Evolutionary conservation across 2,329 filamentous ascomycete species (phyloP), one percentile per base, ranked within the genome.

Genomic region (Alternaria consortialis): DNA sequence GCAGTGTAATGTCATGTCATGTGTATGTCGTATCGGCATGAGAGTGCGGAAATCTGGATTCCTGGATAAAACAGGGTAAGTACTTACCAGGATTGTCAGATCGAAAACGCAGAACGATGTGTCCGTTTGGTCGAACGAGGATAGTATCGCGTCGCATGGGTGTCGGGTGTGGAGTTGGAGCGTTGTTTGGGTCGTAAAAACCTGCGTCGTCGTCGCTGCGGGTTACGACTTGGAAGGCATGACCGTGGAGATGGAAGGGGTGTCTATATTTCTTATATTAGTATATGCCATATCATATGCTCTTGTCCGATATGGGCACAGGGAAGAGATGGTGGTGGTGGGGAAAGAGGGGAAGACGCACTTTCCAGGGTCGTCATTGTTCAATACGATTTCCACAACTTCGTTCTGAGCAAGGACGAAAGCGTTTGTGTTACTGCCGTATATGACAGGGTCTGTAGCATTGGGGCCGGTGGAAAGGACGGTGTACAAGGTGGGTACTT

Each of bases 401-500:
- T 87, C 79, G 57, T 85, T 86, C 63, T 89, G 86, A 29, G 88
- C 82, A 12, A 96, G 84, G 3, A 96, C 83, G 68, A 92, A 85
- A 2, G 84, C 80, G 42, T 83, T 82, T 4, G 82, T 82, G 72
- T 87, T 85, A 12, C 82, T 77, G 23, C 86, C 87, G 60, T 85
- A 83, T 25, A 82, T 77, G 13, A 66, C 62, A 13, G 77, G 73
- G 57, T 83, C 79, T 4, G 78, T 79, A 2, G 78, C 77, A 60
- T 84, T 84, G 7, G 80, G 77, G n/a, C 82, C 81, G 36, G 87
- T 86, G 4, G 87, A 88, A 4, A 96, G 82, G 1, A 85, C 91
- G 0, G 90, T 92, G 82, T 93, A 96, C 0, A 97, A 83, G 0
- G 90, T 88, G 0, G 93, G 93, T 0, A 96, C 92, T 74, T 92